phyloP scores from a whole-genome alignment of 2,329 filamentous ascomycete genomes.

The Dactylonectria macrodidyma region DNA sequence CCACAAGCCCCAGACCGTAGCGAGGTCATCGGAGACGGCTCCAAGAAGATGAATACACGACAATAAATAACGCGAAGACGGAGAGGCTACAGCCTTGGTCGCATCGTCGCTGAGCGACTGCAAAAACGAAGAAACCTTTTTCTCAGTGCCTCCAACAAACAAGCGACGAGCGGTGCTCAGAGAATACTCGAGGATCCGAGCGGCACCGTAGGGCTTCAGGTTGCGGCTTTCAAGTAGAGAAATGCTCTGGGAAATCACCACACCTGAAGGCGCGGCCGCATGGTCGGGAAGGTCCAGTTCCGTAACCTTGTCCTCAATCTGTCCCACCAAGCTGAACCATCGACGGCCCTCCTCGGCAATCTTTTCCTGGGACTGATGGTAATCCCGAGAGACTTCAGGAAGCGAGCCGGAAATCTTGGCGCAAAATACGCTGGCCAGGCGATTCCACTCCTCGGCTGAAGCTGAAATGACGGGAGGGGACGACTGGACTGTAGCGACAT shows the following conservation, averaged over 20 bases:
- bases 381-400: constrained; percentile 86
- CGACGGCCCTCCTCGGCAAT: constrained; percentile 77
- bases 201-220: constrained; percentile 71
- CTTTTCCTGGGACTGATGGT: constrained; percentile 78
- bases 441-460: constrained; percentile 73
- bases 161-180: constrained; percentile 58
- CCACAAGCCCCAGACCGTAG: constrained; percentile 62
- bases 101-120: constrained; percentile 69
- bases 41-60: constrained; percentile 74
- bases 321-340: constrained; percentile 73
- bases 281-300: constrained; percentile 47
- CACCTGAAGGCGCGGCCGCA: constrained; percentile 48
- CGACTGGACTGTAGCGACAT: constrained; percentile 59
- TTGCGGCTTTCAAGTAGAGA: constrained; percentile 65
- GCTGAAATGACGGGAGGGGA: constrained; percentile 61
- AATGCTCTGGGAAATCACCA: constrained; percentile 54
- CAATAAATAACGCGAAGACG: constrained; percentile 77
- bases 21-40: constrained; percentile 56
- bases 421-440: constrained; percentile 73
- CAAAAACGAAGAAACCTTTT: constrained; percentile 61
- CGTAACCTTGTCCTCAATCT: constrained; percentile 56
- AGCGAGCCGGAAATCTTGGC: constrained; percentile 80
- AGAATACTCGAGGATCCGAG: constrained; percentile 60
- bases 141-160: constrained; percentile 52
- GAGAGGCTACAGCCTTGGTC: constrained; percentile 73